phyloP scores from a whole-genome alignment of 2,329 filamentous ascomycete species.

The Bertia moriformis region DNA sequence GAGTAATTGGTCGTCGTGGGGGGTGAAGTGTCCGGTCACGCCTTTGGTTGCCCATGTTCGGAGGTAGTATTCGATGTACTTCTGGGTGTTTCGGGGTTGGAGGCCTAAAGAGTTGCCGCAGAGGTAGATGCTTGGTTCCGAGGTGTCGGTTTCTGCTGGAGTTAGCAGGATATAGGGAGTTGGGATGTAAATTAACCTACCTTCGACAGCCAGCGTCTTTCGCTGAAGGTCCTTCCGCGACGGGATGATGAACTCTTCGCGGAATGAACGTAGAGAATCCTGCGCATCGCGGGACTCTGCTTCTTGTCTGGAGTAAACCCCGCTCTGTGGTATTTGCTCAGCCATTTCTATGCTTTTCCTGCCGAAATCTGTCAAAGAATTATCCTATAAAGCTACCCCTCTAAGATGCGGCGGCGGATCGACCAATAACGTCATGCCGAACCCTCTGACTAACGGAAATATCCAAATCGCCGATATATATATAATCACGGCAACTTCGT shows the following conservation, averaged over 20 bases:
- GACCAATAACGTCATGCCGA: neutral
- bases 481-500: neutral
- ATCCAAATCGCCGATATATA: neutral
- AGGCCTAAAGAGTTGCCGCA: slow-evolving; percentile 82
- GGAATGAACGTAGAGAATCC: slow-evolving; percentile 44
- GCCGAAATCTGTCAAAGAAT: too few relatives aligned
- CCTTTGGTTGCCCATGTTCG: slow-evolving; percentile 74
- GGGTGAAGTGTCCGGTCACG: slow-evolving; percentile 71
- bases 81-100: slow-evolving; percentile 55
- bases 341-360: too few relatives aligned
- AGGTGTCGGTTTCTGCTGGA: slow-evolving; percentile 7
- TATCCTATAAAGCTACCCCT: too few relatives aligned
- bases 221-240: slow-evolving; percentile 58
- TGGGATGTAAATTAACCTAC: neutral
- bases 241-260: slow-evolving; percentile 64
- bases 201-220: slow-evolving; percentile 26
- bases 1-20: slow-evolving; percentile 52
- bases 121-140: slow-evolving; percentile 56
- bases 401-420: too few relatives aligned
- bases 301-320: neutral
- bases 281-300: slow-evolving; percentile 31
- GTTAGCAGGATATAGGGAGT: neutral
- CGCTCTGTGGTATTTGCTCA: too few relatives aligned
- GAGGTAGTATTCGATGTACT: slow-evolving; percentile 58
- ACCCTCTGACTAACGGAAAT: neutral